Evolutionary conservation across 1,284 basidiomycete species (phyloP), one percentile per base, ranked within the genome.

Genomic region (Ustilago hordei): DNA sequence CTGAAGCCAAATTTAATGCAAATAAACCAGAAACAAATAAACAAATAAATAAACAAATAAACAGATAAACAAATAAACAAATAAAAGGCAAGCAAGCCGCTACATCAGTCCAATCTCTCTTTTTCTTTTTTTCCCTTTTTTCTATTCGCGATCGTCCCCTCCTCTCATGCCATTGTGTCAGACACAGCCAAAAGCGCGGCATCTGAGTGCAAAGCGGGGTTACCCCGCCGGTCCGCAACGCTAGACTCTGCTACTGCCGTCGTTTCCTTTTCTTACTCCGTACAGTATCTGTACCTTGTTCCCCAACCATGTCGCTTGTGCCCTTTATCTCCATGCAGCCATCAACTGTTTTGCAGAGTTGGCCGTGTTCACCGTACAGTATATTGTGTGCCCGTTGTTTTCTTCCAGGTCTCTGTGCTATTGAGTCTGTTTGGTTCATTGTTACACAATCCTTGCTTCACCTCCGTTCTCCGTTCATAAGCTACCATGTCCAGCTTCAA

Each of bases 141-240:
- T 35, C 19, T 45, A 7, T 15, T 17, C 41, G 41, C n/a, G 8
- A 48, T 11, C 5, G 23, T 48, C 19, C 23, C 17, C 41, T 31
- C 45, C 19, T 48, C 15, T 41, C 7, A 11, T 15, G 43, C 19
- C n/a, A 8, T 13, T 19, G n/a, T 45, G 43, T 45, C 43, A 45
- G n/a, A 52, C 15, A 34, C 11, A 19, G 52, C 31, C 35, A 9
- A 19, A 19, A 43, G 13, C 56, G 56, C 56, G 56, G 52, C 39
- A 15, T 53, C 23, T 48, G 39, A 43, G 11, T 35, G 28, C 28
- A 19, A 7, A 2, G 41, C 19, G 58, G 58, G 54, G 31, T 54
- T 1, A 1, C 43, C 43, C 66, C 66, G 59, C 66, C 66, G 66
- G 66, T 69, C 66, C 60, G 66, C 60, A 17, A 32, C 43, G 39